These are phyloP conservation scores for Discostella stelligeroides DNA, from an alignment of 108 stramenopile species.

Conservation along the genomic window DNA sequence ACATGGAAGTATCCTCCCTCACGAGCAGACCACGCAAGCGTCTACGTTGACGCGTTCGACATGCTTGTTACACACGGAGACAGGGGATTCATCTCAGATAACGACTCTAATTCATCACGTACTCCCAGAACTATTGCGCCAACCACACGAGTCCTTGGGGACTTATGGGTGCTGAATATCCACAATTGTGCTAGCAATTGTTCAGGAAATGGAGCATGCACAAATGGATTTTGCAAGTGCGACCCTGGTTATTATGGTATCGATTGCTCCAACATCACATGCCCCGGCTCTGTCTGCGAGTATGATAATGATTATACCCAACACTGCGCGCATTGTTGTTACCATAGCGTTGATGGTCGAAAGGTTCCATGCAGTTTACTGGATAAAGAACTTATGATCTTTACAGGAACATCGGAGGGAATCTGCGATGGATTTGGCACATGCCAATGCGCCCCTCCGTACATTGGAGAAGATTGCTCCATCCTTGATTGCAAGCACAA, in stretches of 20 bases:
- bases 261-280: slow-evolving; percentile 85
- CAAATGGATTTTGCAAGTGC: slow-evolving; percentile 77
- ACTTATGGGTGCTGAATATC: slow-evolving; percentile 73
- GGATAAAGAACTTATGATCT: slow-evolving; percentile 26
- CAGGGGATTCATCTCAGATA: slow-evolving; percentile 46
- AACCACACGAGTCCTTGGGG: slow-evolving; percentile 51
- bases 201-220: slow-evolving; percentile 71
- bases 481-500: slow-evolving; percentile 74
- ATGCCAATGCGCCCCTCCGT: slow-evolving; percentile 89
- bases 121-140: slow-evolving; percentile 22
- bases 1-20: slow-evolving; percentile 67
- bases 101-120: slow-evolving; percentile 28
- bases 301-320: slow-evolving; percentile 59
- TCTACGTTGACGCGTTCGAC: slow-evolving; percentile 44
- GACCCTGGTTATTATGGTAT: slow-evolving; percentile 78
- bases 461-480: slow-evolving; percentile 78
- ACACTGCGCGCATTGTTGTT: slow-evolving; percentile 85
- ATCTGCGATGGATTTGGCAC: slow-evolving; percentile 90
- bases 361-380: slow-evolving; percentile 61
- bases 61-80: slow-evolving; percentile 80
- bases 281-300: slow-evolving; percentile 84
- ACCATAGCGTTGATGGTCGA: slow-evolving; percentile 57
- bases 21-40: slow-evolving; percentile 57
- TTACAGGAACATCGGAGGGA: slow-evolving; percentile 73
- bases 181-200: slow-evolving; percentile 77